Base-by-base conservation (phyloP, 768 basidiomycete genomes). In the Trametes punicea region DNA sequence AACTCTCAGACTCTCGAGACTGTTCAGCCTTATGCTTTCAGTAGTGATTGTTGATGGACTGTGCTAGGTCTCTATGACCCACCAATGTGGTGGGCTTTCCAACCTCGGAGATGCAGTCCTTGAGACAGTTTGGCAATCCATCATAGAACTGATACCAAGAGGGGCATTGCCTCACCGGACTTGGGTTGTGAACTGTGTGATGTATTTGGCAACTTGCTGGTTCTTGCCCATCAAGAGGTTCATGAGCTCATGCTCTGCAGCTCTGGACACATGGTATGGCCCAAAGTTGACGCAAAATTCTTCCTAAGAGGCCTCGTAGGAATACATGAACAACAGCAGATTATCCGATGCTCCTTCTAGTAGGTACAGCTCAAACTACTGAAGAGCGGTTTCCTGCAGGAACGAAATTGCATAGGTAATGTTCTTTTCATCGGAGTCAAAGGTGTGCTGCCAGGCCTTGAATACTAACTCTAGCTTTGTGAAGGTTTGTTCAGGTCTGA, bases 81-180 rank as follows among this genome's bases (percentile, higher is more conserved):
- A 23, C 11, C 1, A 54, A 33, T 4, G 46, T 58, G 16, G 13
- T 21, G 38, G 30, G 44, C 25, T 59, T 63, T 2, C 40, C 38
- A 20, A 57, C 40, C 2, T 45, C 39, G 16, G 51, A 36, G 47
- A 59, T 39, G 4, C 55, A 20, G 34, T 60, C 59, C 46, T 61
- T 61, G 42, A 61, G 46, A 1, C 48, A 59, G 29, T 23, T 38
- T 6, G 59, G 55, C 31, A 63, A 48, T 20, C 59, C 56, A 10
- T 47, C 36, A 27, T 64, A 57, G 33, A 63, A 56, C 0, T 53
- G 40, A 16, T 64, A 51, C 5, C 59, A 56, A 65, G 56, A 2
- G 54, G 49, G 7, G 42, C 40, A 13, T 47, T 36, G 34, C 41
- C 30, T 60, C 62, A 48, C n/a, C 52, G 25, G 9, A 33, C 48